Conservation (phyloP, 2,329 filamentous ascomycete species). For the Eutypella sp. region DNA sequence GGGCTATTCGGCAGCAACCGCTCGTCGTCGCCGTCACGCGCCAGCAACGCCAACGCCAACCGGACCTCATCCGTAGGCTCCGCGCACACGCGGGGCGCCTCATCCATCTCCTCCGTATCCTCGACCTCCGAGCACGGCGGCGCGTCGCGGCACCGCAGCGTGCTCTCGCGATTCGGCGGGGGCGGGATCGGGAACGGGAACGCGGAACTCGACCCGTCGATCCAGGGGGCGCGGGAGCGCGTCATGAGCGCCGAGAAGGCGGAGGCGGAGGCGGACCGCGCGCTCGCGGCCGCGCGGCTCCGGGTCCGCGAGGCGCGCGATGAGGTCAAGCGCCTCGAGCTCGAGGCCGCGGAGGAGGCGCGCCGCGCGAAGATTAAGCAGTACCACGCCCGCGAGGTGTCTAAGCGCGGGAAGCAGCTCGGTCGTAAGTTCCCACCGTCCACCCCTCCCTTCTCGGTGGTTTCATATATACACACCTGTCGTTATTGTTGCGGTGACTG, state of each 20-base stretch:
- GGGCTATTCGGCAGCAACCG: conserved; percentile 36
- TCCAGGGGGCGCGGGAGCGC: conserved; percentile 55
- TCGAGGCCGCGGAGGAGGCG: conserved; percentile 62
- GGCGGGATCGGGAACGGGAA: conserved; percentile 38
- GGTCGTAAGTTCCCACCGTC: conserved; percentile 49
- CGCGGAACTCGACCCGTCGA: conserved; percentile 54
- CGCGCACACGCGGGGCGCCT: conserved; percentile 5
- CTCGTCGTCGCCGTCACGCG: conserved; percentile 21
- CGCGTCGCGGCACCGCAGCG: conserved; percentile 29
- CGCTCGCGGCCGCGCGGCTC: conserved; percentile 51
- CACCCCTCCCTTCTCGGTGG: not conserved
- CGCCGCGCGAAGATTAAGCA: conserved; percentile 64
- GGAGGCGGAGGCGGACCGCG: conserved; percentile 61
- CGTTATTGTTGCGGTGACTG: too few relatives aligned
- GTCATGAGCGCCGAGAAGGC: conserved; percentile 58
- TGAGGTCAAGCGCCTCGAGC: conserved; percentile 58
- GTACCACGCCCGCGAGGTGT: conserved; percentile 58
- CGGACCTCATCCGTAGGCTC: too few relatives aligned
- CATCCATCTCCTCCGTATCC: conserved; percentile 11
- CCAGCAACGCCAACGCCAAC: conserved; percentile 9
- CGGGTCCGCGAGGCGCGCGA: conserved; percentile 60
- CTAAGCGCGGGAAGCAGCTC: conserved; percentile 64
- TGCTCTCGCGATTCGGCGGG: conserved; percentile 40
- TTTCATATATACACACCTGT: too few relatives aligned
- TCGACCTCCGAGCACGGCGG: conserved; percentile 16